Base-by-base conservation (phyloP, 768 basidiomycete genomes). In the Boletus eberwhitei region DNA sequence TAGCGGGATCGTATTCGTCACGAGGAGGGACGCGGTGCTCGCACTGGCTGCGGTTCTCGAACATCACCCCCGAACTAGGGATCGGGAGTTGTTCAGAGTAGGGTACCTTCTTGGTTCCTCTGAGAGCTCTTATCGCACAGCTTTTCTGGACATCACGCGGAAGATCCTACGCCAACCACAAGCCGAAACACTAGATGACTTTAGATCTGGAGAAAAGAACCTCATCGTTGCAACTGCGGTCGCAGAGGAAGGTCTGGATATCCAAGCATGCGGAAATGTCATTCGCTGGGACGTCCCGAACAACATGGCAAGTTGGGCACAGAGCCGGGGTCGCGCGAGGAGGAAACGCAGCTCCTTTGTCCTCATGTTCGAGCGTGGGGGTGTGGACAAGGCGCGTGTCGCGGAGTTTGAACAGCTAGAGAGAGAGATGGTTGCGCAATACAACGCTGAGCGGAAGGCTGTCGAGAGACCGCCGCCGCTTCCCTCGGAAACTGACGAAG, bases 231-330 rank as follows among this genome's bases (percentile, higher is more conserved):
- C 87, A 2, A 91, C 91, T 0, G 74, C 86, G 1, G 90, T 94
- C 2, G 91, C 91, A 0, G 92, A 94, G 63, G 92, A 93, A 66
- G 92, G 91, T 0, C 78, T 93, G 31, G 92, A 94, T 60, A 90
- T 87, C 42, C 87, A 85, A 63, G 86, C 86, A 4, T 93, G 90
- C 64, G 85, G 88, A 9, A 84, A 84, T 49, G 90, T 93, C 54
- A 82, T 93, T 48, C 83, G 92, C 16, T 93, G 90, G 80, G 88
- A 94, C 60, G 74, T 90, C 0, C 73, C 73, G 21, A 92, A 90
- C 64, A 71, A 71, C 44, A 90, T 90, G 82, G 86, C 81, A 19
- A 87, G 87, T 47, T 93, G 90, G 86, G 81, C 84, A 1, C 92
- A 94, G 69, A 90, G 88, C 59, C 75, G 90, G 38, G 92, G 92